Evolutionary conservation across 1,284 basidiomycete species (phyloP).

Genomic region (Coniferiporia weirii): DNA sequence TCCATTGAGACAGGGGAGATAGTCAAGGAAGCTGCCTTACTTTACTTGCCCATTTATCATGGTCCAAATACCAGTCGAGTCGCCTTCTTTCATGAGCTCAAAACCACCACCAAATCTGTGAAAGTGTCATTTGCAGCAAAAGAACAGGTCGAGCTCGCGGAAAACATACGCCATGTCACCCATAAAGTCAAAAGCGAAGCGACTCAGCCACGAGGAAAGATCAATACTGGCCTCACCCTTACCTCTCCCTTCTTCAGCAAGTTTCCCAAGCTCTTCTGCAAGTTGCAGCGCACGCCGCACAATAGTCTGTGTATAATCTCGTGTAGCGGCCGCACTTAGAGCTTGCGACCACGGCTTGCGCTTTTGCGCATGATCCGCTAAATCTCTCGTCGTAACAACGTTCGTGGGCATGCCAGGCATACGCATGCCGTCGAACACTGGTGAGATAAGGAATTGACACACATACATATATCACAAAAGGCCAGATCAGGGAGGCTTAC

Average conservation of each 20-base stretch:
- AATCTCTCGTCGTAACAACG: slow-evolving; percentile 24
- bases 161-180: slow-evolving; percentile 30
- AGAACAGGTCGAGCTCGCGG: neutral
- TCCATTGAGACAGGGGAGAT: neutral
- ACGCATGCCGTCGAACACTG: neutral
- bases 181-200: slow-evolving; percentile 34
- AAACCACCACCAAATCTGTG: slow-evolving; percentile 25
- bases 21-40: neutral
- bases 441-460: slow-evolving; percentile 12
- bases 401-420: slow-evolving; percentile 7
- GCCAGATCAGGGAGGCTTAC: slow-evolving; percentile 16
- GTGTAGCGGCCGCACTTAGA: slow-evolving; percentile 34
- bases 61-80: slow-evolving; percentile 17
- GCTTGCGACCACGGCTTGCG: slow-evolving; percentile 40
- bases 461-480: neutral
- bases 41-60: slow-evolving; percentile 17
- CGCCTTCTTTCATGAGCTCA: slow-evolving; percentile 19
- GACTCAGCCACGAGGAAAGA: slow-evolving; percentile 32
- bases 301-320: slow-evolving; percentile 34
- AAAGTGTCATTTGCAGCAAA: neutral
- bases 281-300: slow-evolving; percentile 30
- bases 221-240: slow-evolving; percentile 23
- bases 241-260: neutral
- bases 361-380: slow-evolving; percentile 32
- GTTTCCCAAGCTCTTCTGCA: slow-evolving; percentile 25